These are phyloP conservation scores for Torulaspora globosa DNA, from an alignment of 1,139 yeast species.

Conservation along the genomic window DNA sequence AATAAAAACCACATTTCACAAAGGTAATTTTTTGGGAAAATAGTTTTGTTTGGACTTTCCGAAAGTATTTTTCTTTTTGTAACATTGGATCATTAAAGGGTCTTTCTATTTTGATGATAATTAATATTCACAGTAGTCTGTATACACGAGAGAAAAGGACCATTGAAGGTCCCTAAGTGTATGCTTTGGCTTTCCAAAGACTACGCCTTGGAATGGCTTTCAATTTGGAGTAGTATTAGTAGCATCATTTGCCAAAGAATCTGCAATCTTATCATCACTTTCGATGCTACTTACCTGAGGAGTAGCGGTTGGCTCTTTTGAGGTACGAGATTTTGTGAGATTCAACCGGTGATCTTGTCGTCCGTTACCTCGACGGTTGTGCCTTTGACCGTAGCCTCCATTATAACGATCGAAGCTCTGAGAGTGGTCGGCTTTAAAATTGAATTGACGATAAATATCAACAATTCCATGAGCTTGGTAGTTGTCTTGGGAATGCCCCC, in stretches of 20 bases:
- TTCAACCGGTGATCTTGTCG: not conserved
- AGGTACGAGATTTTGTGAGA: not conserved
- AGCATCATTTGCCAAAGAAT: not conserved
- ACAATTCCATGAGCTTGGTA: constrained; percentile 8
- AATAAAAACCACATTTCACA: too few species aligned
- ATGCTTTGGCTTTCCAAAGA: not conserved
- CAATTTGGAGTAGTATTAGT: too few species aligned
- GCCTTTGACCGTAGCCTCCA: constrained; percentile 13
- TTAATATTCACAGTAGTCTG: not conserved
- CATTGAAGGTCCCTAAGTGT: not conserved
- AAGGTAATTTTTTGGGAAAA: too few species aligned
- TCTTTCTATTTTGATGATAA: not conserved
- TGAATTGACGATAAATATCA: constrained; percentile 6
- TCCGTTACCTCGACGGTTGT: constrained; percentile 1
- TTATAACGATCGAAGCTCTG: constrained; percentile 7
- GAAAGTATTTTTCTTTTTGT: not conserved
- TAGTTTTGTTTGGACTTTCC: not conserved
- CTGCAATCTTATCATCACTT: not conserved
- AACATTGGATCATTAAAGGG: not conserved
- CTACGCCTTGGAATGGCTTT: too few species aligned
- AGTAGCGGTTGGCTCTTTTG: not conserved
- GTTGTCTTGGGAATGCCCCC: constrained; percentile 8
- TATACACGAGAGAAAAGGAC: not conserved
- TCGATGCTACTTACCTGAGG: not conserved
- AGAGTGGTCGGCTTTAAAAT: constrained; percentile 1